Base-by-base conservation (phyloP, 75 land plant species). In the Picea glauca region DNA sequence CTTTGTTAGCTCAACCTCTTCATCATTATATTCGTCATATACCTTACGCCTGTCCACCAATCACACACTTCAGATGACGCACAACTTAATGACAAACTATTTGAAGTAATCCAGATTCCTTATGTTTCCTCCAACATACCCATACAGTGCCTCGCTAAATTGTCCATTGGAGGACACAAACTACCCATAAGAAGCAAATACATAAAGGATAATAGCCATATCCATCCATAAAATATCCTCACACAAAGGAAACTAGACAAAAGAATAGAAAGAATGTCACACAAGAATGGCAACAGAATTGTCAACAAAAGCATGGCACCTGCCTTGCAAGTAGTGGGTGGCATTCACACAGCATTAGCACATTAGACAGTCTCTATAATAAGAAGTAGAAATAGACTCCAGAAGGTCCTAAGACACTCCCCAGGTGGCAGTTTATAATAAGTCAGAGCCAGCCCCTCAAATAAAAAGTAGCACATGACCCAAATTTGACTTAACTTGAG, bases 21-120 rank as follows among this genome's bases (percentile, higher is more conserved):
- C 99, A 85, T 97, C 99, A 84, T 97, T 95, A 77, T 91, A 93
- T 76, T 97, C 99, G 86, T 97, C 99, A 81, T 87, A 90, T 23
- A 97, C 68, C 77, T 88, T 97, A 14, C 90, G 85, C 99, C 99
- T 97, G 77, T 75, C 62, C 68, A 26, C 17, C 30, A 80, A 70
- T n/a, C 56, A 43, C 56, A 50, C 56, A 43, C 23, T 43, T 70
- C 23, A 7, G 12, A 38, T 70, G 43, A 40, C 43, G 13, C 20
- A 70, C 43, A 43, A 70, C 26, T 40, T n/a, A 20, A 66, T 17
- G 8, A 70, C 74, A 43, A 43, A 23, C 30, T 70, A 70, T 70
- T 43, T 70, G 50, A 2, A 8, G 35, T 18, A 43, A 70, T 70
- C 74, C 56, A 9, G 20, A 38, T 20, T 43, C 50, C 20, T 2